A percentile compares a stretch with the other conserved stretches of the same genome.
These are phyloP conservation scores for Exophiala xenobiotica DNA, from an alignment of 2,329 filamentous ascomycete genomes.

Conservation along the genomic window DNA sequence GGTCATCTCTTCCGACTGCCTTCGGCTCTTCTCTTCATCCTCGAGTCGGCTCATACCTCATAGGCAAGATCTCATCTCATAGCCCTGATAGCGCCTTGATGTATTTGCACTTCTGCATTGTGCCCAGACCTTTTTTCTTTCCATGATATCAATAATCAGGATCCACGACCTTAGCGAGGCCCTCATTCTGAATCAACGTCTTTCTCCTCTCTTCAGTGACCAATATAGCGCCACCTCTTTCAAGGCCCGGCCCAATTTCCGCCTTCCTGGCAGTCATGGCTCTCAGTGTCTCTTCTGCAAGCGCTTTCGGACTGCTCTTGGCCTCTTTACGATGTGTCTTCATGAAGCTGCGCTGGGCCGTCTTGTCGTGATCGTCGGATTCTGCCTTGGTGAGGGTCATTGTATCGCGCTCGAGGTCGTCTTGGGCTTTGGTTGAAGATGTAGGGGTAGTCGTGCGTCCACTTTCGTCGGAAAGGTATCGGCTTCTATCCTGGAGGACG, in stretches of 20 bases:
- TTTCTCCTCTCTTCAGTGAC: slow-evolving; percentile 52
- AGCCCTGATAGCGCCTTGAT: no score
- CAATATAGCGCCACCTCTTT: slow-evolving; percentile 53
- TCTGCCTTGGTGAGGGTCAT: slow-evolving; percentile 35
- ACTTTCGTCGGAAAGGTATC: slow-evolving; percentile 27
- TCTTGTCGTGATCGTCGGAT: slow-evolving; percentile 32
- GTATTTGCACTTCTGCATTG: neutral
- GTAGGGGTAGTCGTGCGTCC: slow-evolving; percentile 26
- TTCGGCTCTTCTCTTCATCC: no score
- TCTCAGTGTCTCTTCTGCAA: slow-evolving; percentile 46
- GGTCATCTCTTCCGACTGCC: no score
- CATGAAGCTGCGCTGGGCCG: slow-evolving; percentile 41
- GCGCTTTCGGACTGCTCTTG: slow-evolving; percentile 41
- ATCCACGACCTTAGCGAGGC: slow-evolving; percentile 41
- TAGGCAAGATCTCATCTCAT: no score
- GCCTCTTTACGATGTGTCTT: slow-evolving; percentile 42
- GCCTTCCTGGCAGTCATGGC: slow-evolving; percentile 52
- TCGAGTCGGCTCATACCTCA: no score
- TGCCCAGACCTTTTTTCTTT: neutral
- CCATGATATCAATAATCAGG: slow-evolving; percentile 21
- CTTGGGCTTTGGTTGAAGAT: slow-evolving; percentile 33
- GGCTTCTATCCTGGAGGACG: slow-evolving; percentile 19
- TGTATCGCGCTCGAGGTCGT: slow-evolving; percentile 31
- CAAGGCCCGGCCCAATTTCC: slow-evolving; percentile 54
- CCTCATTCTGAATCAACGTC: slow-evolving; percentile 53